phyloP scores from a whole-genome alignment of 169 alveolate species.

The Cryptosporidium andersoni region DNA sequence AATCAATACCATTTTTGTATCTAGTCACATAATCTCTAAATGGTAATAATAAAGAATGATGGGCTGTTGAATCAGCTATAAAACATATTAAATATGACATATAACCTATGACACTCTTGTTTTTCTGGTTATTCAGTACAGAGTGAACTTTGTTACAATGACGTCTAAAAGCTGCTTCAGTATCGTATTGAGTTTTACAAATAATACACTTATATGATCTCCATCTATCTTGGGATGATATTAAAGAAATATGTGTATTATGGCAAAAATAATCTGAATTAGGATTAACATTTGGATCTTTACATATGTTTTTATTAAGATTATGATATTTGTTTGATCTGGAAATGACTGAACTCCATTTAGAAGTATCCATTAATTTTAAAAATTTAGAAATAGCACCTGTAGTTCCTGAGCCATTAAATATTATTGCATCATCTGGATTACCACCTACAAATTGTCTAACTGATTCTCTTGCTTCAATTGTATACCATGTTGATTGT shows the following conservation, averaged over 20 bases:
- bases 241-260: slow-evolving; percentile 66
- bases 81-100: slow-evolving; percentile 77
- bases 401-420: slow-evolving; percentile 83
- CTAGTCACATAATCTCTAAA: slow-evolving; percentile 81
- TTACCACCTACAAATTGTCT: slow-evolving; percentile 80
- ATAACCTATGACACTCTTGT: background rate
- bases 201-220: slow-evolving; percentile 72
- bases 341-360: slow-evolving; percentile 63
- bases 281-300: slow-evolving; percentile 34
- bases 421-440: slow-evolving; percentile 81
- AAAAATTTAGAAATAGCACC: slow-evolving; percentile 80
- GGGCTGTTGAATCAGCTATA: slow-evolving; percentile 83
- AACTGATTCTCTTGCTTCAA: slow-evolving; percentile 85
- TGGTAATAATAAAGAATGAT: slow-evolving; percentile 84
- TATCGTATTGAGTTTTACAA: slow-evolving; percentile 69
- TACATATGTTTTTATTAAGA: too few species aligned
- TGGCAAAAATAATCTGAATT: background rate
- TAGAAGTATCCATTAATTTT: slow-evolving; percentile 72
- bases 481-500: slow-evolving; percentile 83
- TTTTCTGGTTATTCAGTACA: slow-evolving; percentile 9
- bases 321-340: slow-evolving; percentile 28
- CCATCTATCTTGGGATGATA: slow-evolving; percentile 72
- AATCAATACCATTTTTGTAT: background rate
- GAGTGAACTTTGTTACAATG: slow-evolving; percentile 66
- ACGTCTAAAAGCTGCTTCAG: slow-evolving; percentile 72